These are phyloP conservation scores for Emmonsiellopsis sp. DNA, from an alignment of 2,329 filamentous ascomycete species.

Conservation along the genomic window DNA sequence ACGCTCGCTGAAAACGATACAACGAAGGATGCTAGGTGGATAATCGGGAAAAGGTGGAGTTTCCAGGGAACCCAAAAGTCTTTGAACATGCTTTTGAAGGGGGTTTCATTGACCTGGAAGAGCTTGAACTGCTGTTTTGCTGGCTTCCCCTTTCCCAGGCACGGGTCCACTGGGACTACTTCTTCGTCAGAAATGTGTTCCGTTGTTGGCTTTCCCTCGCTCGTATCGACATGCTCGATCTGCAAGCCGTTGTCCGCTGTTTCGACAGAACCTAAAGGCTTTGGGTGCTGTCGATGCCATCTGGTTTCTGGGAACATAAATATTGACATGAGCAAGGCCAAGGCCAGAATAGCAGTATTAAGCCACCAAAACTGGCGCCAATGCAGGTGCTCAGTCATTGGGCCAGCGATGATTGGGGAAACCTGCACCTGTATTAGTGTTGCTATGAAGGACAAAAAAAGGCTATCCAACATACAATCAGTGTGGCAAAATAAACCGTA, in stretches of 20 bases:
- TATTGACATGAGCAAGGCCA: conserved; percentile 44
- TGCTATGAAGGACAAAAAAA: conserved; percentile 12
- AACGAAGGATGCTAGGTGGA: conserved; percentile 53
- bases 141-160: conserved; percentile 48
- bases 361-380: conserved; percentile 61
- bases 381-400: conserved; percentile 51
- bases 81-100: conserved; percentile 35
- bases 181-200: conserved; percentile 12
- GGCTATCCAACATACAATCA: conserved; percentile 40
- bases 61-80: conserved; percentile 56
- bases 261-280: conserved; percentile 11
- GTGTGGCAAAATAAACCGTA: conserved; percentile 52
- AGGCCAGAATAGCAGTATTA: conserved; percentile 47
- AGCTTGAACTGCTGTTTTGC: conserved; percentile 48
- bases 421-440: conserved; percentile 21
- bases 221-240: neutral
- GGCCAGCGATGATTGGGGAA: conserved; percentile 50
- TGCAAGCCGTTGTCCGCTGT: neutral
- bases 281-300: conserved; percentile 41
- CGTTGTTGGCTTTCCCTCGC: conserved; percentile 7
- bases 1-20: conserved; percentile 51
- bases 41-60: conserved; percentile 53
- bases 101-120: conserved; percentile 41
- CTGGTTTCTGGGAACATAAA: conserved; percentile 58
- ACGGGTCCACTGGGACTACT: conserved; percentile 40